These are phyloP conservation scores for Bacterosira constricta DNA, from an alignment of 108 stramenopile species.

Conservation along the genomic window DNA sequence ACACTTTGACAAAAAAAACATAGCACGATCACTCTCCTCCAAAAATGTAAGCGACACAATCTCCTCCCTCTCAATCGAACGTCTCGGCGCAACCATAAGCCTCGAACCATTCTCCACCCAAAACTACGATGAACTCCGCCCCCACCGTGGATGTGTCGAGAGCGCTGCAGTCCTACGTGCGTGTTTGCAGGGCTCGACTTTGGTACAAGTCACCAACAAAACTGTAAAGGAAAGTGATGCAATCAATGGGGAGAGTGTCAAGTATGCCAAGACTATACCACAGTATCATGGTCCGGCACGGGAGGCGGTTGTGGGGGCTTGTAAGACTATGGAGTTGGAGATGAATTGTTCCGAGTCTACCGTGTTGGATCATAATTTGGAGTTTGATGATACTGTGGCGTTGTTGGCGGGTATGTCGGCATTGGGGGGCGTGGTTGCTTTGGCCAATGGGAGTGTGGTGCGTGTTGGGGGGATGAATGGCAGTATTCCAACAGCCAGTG, in stretches of 20 bases:
- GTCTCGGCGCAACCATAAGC: conserved; percentile 11
- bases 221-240: neutral
- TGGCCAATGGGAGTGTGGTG: neutral
- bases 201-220: neutral
- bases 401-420: conserved; percentile 29
- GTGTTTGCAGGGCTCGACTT: conserved; percentile 41
- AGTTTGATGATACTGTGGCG: conserved; percentile 47
- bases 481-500: neutral
- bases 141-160: conserved; percentile 56
- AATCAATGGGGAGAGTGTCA: neutral
- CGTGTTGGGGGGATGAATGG: conserved; percentile 7
- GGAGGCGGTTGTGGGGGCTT: conserved; percentile 31
- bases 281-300: conserved; percentile 59
- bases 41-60: conserved; percentile 38
- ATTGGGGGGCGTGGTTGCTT: conserved; percentile 11
- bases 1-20: neutral
- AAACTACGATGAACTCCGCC: conserved; percentile 54
- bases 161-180: conserved; percentile 55
- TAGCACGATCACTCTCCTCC: conserved; percentile 25
- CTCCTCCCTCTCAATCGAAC: conserved; percentile 54
- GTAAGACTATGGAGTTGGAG: conserved; percentile 63
- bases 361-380: neutral
- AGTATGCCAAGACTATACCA: conserved; percentile 42
- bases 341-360: conserved; percentile 49
- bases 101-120: conserved; percentile 35